These are phyloP conservation scores for Hypoxylon sp. DNA, from an alignment of 2,329 filamentous ascomycete species.

Conservation along the genomic window DNA sequence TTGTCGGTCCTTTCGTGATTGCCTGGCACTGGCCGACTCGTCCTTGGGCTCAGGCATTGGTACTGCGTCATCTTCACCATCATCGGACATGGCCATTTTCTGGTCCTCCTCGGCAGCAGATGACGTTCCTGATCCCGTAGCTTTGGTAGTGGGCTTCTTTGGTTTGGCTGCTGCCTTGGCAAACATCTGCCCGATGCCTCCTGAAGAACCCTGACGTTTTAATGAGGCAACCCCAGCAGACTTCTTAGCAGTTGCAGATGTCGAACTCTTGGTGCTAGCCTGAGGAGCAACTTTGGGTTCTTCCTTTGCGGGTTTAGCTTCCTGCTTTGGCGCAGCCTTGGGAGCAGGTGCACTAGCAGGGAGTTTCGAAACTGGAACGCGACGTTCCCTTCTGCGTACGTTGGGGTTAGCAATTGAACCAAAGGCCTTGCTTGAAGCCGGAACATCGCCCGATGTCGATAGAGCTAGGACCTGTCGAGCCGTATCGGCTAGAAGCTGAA, in stretches of 20 bases:
- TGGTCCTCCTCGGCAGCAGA: constrained; percentile 44
- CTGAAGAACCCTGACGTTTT: constrained; percentile 65
- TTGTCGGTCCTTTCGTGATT: constrained; percentile 50
- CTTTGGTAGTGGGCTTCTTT: constrained; percentile 50
- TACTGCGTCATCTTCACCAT: constrained; percentile 54
- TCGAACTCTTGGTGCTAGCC: constrained; percentile 47
- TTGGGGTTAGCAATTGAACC: constrained; percentile 82
- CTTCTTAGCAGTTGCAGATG: constrained; percentile 60
- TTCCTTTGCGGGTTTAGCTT: constrained; percentile 59
- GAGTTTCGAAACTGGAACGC: constrained; percentile 52
- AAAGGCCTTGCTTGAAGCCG: constrained; percentile 73
- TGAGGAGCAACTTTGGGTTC: constrained; percentile 53
- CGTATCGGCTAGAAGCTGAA: constrained; percentile 80
- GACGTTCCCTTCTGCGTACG: constrained; percentile 68
- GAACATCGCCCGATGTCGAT: constrained; percentile 70
- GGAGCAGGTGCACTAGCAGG: constrained; percentile 50
- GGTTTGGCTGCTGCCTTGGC: constrained; percentile 54
- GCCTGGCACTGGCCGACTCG: constrained; percentile 45
- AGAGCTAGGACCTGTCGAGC: constrained; percentile 73
- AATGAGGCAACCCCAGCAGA: constrained; percentile 54
- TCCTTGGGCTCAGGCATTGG: constrained; percentile 46
- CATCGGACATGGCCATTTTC: constrained; percentile 53
- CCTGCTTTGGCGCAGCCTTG: constrained; percentile 54
- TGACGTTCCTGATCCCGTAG: constrained; percentile 30
- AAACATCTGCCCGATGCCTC: constrained; percentile 56